Evolutionary conservation across 2,329 filamentous ascomycete species (phyloP).

Genomic region (Anisogramma anomala): DNA sequence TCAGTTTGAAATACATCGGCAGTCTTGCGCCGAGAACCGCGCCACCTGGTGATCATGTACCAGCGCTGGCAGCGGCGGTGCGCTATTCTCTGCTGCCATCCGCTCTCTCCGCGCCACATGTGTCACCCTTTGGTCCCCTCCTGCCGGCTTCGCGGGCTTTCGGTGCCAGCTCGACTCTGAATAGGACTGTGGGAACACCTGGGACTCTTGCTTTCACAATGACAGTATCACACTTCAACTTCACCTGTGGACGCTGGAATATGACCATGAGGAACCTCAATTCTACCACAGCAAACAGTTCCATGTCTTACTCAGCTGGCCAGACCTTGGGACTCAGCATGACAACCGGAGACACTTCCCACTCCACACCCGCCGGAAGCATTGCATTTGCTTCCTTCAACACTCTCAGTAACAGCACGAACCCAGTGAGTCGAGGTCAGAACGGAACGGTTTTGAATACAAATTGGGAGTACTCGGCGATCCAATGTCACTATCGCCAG

Average conservation of each 20-base stretch:
- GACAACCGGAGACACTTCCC: background rate
- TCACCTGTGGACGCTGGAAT: constrained; percentile 12
- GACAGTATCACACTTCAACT: constrained; percentile 11
- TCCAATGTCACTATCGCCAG: constrained; percentile 13
- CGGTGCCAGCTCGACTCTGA: background rate
- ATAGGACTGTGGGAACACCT: background rate
- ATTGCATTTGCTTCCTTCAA: constrained; percentile 10
- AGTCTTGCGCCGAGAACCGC: constrained; percentile 2
- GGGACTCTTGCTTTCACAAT: constrained; percentile 8
- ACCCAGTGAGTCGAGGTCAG: background rate
- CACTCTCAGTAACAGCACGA: background rate
- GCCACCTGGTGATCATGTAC: background rate
- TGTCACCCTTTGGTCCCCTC: background rate
- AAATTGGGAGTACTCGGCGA: constrained; percentile 14
- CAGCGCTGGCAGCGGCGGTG: background rate
- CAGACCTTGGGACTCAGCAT: constrained; percentile 5
- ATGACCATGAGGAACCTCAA: constrained; percentile 1
- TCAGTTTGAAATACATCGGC: constrained; percentile 5
- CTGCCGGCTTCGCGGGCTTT: background rate
- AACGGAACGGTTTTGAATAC: background rate
- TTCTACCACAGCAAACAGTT: background rate
- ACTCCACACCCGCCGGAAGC: background rate
- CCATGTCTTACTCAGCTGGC: constrained; percentile 3
- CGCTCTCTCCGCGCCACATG: background rate
- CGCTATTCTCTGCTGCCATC: background rate